These are phyloP conservation scores for Aspergillus fumigatiaffinis DNA, from an alignment of 2,329 filamentous ascomycete genomes.

Conservation along the genomic window DNA sequence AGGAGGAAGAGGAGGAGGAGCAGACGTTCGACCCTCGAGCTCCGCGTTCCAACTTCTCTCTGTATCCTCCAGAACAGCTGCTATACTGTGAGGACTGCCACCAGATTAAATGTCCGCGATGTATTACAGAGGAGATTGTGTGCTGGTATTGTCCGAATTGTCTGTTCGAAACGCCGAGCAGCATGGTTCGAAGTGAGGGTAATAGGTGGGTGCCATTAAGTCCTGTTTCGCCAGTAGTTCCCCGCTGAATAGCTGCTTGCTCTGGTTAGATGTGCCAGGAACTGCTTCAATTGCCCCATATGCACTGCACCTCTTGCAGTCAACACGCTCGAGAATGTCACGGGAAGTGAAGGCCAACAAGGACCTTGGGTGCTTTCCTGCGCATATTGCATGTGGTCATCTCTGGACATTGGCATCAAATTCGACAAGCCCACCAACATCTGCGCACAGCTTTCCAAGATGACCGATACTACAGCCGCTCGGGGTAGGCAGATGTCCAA, in stretches of 20 bases:
- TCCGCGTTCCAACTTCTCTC: slow-evolving; percentile 80
- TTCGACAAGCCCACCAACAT: slow-evolving; percentile 89
- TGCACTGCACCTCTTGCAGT: slow-evolving; percentile 79
- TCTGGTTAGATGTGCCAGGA: slow-evolving; percentile 72
- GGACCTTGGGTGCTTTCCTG: slow-evolving; percentile 77
- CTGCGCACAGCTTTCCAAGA: slow-evolving; percentile 69
- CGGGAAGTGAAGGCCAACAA: slow-evolving; percentile 37
- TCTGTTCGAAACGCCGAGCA: slow-evolving; percentile 92
- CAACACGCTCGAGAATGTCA: slow-evolving; percentile 61
- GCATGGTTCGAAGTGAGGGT: slow-evolving; percentile 85
- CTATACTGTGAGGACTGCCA: slow-evolving; percentile 98
- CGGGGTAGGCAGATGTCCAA: slow-evolving; percentile 38
- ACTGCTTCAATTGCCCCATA: slow-evolving; percentile 91
- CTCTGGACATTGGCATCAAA: slow-evolving; percentile 80
- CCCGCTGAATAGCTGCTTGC: neutral
- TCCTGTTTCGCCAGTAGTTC: neutral
- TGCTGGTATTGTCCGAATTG: slow-evolving; percentile 95
- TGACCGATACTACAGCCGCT: slow-evolving; percentile 51
- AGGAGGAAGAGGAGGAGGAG: slow-evolving; percentile 64
- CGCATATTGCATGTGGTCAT: slow-evolving; percentile 89
- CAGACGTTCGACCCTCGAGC: slow-evolving; percentile 81
- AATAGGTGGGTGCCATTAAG: slow-evolving; percentile 63
- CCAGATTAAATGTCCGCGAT: slow-evolving; percentile 89
- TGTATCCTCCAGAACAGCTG: slow-evolving; percentile 89
- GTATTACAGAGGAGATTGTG: slow-evolving; percentile 87